These are phyloP conservation scores for Aspergillus sp. DNA, from an alignment of 2,329 filamentous ascomycete genomes.

Conservation along the genomic window DNA sequence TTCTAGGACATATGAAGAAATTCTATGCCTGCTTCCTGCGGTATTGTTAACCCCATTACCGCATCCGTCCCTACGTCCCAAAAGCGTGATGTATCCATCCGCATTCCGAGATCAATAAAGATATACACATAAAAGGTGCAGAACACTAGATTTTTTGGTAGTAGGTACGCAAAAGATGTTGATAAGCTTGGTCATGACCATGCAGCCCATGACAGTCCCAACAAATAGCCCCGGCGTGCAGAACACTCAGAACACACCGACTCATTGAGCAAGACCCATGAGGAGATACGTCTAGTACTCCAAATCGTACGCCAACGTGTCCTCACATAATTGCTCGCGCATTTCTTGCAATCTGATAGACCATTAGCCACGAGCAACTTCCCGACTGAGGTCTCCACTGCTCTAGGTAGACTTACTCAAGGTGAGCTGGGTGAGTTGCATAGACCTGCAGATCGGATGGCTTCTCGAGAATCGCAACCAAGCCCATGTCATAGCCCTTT, in stretches of 20 bases:
- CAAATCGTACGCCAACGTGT: background rate
- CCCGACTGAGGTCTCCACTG: background rate
- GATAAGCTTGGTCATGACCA: no score
- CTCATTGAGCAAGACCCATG: background rate
- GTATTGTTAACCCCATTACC: no score
- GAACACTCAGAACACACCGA: background rate
- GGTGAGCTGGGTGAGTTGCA: background rate
- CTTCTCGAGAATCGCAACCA: conserved; percentile 1
- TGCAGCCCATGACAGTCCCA: background rate
- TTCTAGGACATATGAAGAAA: no score
- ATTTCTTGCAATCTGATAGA: background rate
- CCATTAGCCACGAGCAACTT: background rate
- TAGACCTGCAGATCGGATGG: background rate
- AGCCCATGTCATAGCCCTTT: conserved; percentile 2
- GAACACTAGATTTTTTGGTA: no score
- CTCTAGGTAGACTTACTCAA: background rate
- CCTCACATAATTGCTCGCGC: conserved; percentile 1
- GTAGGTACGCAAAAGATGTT: no score
- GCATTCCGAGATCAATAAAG: no score
- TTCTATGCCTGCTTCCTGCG: no score
- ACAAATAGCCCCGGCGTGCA: background rate
- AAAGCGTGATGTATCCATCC: no score
- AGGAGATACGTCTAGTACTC: background rate
- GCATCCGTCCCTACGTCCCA: no score
- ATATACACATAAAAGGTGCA: no score